A percentile compares a stretch with the other conserved stretches of the same genome.
These are phyloP conservation scores for Fusarium nelsonii DNA, from an alignment of 2,329 filamentous ascomycete species.

Conservation along the genomic window DNA sequence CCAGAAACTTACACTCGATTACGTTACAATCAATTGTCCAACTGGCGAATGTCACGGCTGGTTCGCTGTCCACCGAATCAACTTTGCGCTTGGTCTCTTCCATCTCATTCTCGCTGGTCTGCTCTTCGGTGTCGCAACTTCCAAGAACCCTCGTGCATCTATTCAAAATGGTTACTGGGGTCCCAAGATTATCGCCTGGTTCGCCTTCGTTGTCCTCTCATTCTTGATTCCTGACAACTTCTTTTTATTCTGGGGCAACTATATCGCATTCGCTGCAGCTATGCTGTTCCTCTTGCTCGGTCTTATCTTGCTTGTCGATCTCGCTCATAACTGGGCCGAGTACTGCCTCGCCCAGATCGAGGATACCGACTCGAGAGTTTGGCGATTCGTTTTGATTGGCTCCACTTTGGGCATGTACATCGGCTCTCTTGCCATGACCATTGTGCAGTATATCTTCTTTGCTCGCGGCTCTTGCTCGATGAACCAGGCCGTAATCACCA, in stretches of 20 bases:
- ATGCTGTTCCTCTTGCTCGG: constrained; percentile 95
- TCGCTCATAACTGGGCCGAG: constrained; percentile 97
- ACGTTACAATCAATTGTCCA: constrained; percentile 93
- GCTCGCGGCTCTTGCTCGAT: constrained; percentile 84
- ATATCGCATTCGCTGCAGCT: constrained; percentile 86
- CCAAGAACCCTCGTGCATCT: constrained; percentile 86
- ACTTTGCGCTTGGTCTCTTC: constrained; percentile 95
- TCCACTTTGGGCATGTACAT: constrained; percentile 96
- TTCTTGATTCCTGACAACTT: constrained; percentile 97
- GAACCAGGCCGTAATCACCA: constrained; percentile 96
- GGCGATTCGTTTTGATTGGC: constrained; percentile 89
- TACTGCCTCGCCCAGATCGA: constrained; percentile 96
- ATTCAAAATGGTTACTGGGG: constrained; percentile 99
- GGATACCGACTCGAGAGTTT: constrained; percentile 83
- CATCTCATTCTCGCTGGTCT: constrained; percentile 88
- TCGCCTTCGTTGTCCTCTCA: constrained; percentile 86
- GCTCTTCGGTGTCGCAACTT: constrained; percentile 86
- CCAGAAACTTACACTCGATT: constrained; percentile 90
- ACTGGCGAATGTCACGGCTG: constrained; percentile 94
- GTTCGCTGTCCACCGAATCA: constrained; percentile 96
- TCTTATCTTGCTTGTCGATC: constrained; percentile 90
- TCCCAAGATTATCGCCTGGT: constrained; percentile 92
- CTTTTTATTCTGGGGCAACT: constrained; percentile 96
- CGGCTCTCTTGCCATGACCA: constrained; percentile 90
- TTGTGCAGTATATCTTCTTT: constrained; percentile 98